These are phyloP conservation scores for Camellia sinensis DNA, from an alignment of 148 eudicot species.

Conservation along the genomic window DNA sequence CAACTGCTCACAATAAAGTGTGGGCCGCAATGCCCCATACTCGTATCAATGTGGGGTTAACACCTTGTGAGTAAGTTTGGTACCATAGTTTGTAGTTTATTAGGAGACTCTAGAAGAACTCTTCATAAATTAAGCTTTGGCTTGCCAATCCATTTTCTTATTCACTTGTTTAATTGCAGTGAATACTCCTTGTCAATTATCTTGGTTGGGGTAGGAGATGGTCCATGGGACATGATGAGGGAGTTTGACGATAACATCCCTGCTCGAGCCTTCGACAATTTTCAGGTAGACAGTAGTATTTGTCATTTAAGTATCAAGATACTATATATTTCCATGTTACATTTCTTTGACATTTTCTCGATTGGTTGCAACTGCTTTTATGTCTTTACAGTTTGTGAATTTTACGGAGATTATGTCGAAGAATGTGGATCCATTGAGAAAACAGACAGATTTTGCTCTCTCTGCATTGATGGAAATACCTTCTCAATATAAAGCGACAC, in stretches of 20 bases:
- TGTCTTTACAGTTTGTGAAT: slow-evolving; percentile 57
- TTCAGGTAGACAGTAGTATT: slow-evolving; percentile 49
- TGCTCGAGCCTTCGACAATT: slow-evolving; percentile 72
- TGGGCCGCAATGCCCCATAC: too few relatives aligned
- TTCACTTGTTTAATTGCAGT: slow-evolving; percentile 37
- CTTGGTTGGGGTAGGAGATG: slow-evolving; percentile 87
- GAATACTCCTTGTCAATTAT: slow-evolving; percentile 75
- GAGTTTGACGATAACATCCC: slow-evolving; percentile 84
- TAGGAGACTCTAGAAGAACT: not conserved
- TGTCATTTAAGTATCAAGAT: not conserved
- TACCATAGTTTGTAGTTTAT: too few relatives aligned
- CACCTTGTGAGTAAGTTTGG: too few relatives aligned
- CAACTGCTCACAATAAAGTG: too few relatives aligned
- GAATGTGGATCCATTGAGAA: slow-evolving; percentile 39
- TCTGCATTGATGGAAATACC: slow-evolving; percentile 85
- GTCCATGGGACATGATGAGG: slow-evolving; percentile 91
- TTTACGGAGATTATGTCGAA: slow-evolving; percentile 72
- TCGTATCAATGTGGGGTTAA: too few relatives aligned
- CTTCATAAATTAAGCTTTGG: not conserved
- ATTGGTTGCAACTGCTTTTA: not conserved
- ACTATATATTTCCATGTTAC: not conserved
- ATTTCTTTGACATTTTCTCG: not conserved
- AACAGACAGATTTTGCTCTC: slow-evolving; percentile 68
- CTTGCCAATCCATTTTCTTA: not conserved
- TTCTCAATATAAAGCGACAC: slow-evolving; percentile 65